These are phyloP conservation scores for Phytophthora syringae DNA, from an alignment of 352 stramenopile species.

Conservation along the genomic window DNA sequence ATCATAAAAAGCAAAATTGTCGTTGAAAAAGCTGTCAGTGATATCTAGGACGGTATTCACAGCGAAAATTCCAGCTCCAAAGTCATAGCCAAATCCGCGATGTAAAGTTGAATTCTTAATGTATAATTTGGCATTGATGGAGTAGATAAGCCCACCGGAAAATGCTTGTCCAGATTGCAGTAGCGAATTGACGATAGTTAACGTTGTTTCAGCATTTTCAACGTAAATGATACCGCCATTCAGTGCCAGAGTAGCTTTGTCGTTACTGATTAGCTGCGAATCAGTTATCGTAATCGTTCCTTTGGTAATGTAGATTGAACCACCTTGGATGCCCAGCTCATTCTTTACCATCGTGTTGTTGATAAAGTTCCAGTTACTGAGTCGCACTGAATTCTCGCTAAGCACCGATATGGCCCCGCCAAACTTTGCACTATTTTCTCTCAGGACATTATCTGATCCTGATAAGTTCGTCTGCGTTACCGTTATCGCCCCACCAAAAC, in stretches of 20 bases:
- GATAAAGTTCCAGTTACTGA: conserved; percentile 40
- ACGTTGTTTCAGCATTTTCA: conserved; percentile 31
- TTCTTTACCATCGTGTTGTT: conserved; percentile 43
- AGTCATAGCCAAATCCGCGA: conserved; percentile 47
- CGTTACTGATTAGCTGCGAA: conserved; percentile 39
- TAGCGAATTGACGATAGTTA: conserved; percentile 45
- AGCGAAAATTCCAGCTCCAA: conserved; percentile 59
- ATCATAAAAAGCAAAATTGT: conserved; percentile 68
- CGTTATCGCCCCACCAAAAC: conserved; percentile 36
- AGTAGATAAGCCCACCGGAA: conserved; percentile 59
- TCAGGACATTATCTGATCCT: conserved; percentile 27
- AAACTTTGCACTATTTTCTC: conserved; percentile 25
- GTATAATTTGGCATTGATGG: conserved; percentile 24
- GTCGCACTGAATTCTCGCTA: conserved; percentile 12
- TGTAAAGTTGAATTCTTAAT: conserved; percentile 47
- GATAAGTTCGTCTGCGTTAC: conserved; percentile 36
- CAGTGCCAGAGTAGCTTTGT: conserved; percentile 29
- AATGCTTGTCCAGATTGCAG: conserved; percentile 46
- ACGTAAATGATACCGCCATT: conserved; percentile 57
- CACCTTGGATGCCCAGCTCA: conserved; percentile 24
- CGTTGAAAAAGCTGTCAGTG: conserved; percentile 29
- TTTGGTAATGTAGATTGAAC: conserved; percentile 32
- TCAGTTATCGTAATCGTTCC: conserved; percentile 34
- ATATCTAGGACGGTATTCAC: conserved; percentile 30
- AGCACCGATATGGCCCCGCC: conserved; percentile 42